Conservation (phyloP, 164 flowering plant species). For the Stephania japonica region DNA sequence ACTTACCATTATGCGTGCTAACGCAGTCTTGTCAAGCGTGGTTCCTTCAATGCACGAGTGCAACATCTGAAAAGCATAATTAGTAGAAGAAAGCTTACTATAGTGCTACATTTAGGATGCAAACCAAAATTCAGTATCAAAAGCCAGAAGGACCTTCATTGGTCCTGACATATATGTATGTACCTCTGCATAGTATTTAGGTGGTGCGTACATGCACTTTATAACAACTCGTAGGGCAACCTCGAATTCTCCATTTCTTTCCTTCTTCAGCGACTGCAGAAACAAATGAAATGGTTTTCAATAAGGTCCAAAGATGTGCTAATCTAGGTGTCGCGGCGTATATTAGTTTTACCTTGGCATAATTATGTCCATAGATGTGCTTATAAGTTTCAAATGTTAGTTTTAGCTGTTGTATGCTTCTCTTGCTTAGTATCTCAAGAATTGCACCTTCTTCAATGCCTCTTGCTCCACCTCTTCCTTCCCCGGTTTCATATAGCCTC, state of each 20-base stretch:
- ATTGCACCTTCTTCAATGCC: slow-evolving; percentile 50
- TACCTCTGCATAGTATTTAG: slow-evolving; percentile 67
- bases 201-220: slow-evolving; percentile 52
- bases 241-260: slow-evolving; percentile 40
- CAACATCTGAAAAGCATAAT: slow-evolving; percentile 27
- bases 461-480: slow-evolving; percentile 43
- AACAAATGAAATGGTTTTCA: not conserved
- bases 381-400: slow-evolving; percentile 52
- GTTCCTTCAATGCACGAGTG: slow-evolving; percentile 38
- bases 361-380: not conserved
- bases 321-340: too few relatives aligned
- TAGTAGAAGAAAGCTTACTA: too few relatives aligned
- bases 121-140: not conserved
- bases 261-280: slow-evolving; percentile 42
- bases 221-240: slow-evolving; percentile 42
- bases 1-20: slow-evolving; percentile 45
- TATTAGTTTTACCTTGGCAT: too few relatives aligned
- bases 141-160: not conserved
- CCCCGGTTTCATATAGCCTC: slow-evolving; percentile 64
- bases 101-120: too few relatives aligned
- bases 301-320: not conserved
- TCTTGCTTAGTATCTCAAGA: slow-evolving; percentile 62
- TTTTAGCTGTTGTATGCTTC: slow-evolving; percentile 67
- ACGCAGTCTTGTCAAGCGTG: slow-evolving; percentile 18
- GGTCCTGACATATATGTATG: not conserved